These are phyloP conservation scores for Adansonia digitata DNA, from an alignment of 345 rosid species.

Conservation along the genomic window DNA sequence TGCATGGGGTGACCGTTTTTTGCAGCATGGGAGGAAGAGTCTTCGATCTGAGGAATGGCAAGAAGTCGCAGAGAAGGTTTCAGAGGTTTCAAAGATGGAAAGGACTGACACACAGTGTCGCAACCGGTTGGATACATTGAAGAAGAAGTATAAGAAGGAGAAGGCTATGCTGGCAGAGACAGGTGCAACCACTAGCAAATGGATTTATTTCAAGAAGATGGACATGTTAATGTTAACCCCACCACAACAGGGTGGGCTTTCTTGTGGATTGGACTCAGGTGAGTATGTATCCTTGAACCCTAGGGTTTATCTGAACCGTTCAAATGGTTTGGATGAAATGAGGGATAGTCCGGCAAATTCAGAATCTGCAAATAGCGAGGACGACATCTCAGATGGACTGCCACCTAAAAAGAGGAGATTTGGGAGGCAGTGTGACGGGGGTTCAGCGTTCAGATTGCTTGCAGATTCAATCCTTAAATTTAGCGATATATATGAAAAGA, in stretches of 20 bases:
- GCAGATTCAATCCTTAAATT: constrained; percentile 85
- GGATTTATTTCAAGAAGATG: constrained; percentile 83
- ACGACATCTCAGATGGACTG: constrained; percentile 61
- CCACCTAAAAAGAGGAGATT: constrained; percentile 65
- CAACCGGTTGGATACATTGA: constrained; percentile 75
- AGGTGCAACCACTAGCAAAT: constrained; percentile 46
- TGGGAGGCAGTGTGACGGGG: constrained; percentile 51
- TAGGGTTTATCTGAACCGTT: constrained; percentile 49
- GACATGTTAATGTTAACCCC: constrained; percentile 69
- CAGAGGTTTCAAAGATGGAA: constrained; percentile 63
- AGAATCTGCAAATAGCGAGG: constrained; percentile 45
- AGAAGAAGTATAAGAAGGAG: constrained; percentile 95
- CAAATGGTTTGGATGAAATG: constrained; percentile 80
- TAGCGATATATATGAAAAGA: constrained; percentile 85
- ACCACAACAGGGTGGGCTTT: constrained; percentile 60
- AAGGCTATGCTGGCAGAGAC: constrained; percentile 45
- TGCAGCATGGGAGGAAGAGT: constrained; percentile 84
- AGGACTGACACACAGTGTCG: constrained; percentile 83
- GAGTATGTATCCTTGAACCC: constrained; percentile 72
- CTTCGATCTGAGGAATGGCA: constrained; percentile 92
- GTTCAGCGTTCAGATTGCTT: constrained; percentile 63
- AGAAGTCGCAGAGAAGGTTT: constrained; percentile 91
- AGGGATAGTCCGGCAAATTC: constrained; percentile 85
- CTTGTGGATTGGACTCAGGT: constrained; percentile 93
- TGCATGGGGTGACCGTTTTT: constrained; percentile 90